A percentile compares a stretch with the other conserved stretches of the same genome.
These are phyloP conservation scores for Pharnaceum exiguum DNA, from an alignment of 148 eudicot species.

Conservation along the genomic window DNA sequence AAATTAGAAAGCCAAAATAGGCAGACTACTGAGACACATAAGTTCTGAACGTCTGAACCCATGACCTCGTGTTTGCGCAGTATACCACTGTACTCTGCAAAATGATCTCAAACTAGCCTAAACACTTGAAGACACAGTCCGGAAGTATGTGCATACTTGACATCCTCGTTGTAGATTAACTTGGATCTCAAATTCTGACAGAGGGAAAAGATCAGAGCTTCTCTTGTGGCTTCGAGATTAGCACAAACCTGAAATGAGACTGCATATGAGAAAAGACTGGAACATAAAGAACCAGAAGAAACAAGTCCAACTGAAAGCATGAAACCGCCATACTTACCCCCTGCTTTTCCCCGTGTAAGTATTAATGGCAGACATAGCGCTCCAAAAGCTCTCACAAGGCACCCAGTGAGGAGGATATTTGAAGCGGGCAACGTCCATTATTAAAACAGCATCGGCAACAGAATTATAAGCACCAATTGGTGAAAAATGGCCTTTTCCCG, in stretches of 20 bases:
- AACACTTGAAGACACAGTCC: no score
- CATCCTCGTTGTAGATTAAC: no score
- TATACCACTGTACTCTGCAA: no score
- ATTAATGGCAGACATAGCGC: neutral
- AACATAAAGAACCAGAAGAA: neutral
- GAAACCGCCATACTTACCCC: neutral
- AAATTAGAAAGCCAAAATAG: no score
- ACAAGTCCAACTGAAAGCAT: neutral
- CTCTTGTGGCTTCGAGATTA: neutral
- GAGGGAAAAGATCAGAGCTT: no score
- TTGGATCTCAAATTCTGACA: no score
- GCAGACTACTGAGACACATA: no score
- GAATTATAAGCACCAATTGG: conserved; percentile 3
- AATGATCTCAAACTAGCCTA: no score
- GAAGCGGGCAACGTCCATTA: conserved; percentile 4
- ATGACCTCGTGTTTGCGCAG: no score
- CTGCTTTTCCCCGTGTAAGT: neutral
- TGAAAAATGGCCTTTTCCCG: conserved; percentile 1
- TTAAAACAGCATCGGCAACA: neutral
- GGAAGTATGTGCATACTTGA: no score
- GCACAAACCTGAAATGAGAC: neutral
- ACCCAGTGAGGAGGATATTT: conserved; percentile 4
- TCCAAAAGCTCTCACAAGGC: neutral
- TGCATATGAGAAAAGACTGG: neutral
- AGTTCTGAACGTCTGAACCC: no score